Percentiles rank a stretch among this genome's conserved stretches.
These are phyloP conservation scores for Aspergillus pseudoglaucus DNA, from an alignment of 2,329 filamentous ascomycete genomes.

Conservation along the genomic window DNA sequence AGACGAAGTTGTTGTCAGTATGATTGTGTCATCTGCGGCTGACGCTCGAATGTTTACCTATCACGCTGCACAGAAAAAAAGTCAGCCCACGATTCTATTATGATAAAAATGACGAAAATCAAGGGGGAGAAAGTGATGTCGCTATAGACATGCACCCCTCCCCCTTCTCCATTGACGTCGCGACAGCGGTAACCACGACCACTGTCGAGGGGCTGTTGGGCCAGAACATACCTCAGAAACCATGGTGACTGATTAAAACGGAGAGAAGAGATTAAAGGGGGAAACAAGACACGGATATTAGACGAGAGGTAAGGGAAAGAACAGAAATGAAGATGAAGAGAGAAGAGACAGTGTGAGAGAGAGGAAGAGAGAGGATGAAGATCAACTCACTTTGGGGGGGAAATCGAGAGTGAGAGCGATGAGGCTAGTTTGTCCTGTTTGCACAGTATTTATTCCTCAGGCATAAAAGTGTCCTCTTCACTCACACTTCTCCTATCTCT, in stretches of 20 bases:
- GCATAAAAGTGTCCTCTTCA: constrained; percentile 1
- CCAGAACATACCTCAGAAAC: constrained; percentile 52
- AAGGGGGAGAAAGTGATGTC: constrained; percentile 16
- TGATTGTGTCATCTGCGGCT: constrained; percentile 10
- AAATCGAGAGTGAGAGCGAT: neutral
- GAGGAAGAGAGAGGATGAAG: constrained; percentile 1
- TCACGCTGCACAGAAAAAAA: constrained; percentile 52
- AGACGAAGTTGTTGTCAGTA: constrained; percentile 29
- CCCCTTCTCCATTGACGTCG: constrained; percentile 4
- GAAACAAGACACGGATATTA: constrained; percentile 6
- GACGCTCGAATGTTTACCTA: constrained; percentile 49
- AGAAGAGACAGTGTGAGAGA: constrained; percentile 6
- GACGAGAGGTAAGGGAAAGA: constrained; percentile 12
- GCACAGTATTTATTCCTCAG: constrained; percentile 7
- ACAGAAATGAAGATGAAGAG: constrained; percentile 5
- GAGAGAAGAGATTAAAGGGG: constrained; percentile 22
- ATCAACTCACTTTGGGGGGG: constrained; percentile 2
- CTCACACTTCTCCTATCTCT: neutral
- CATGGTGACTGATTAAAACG: constrained; percentile 52
- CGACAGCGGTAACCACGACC: constrained; percentile 21
- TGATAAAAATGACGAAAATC: constrained; percentile 1
- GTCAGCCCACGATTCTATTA: constrained; percentile 24
- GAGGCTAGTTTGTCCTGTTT: constrained; percentile 14
- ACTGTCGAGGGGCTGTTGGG: constrained; percentile 27
- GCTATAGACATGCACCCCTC: constrained; percentile 1